Percentiles rank a stretch among this genome's conserved stretches.
phyloP scores from a whole-genome alignment of 306 rosid genomes.

The Sindora glabra region DNA sequence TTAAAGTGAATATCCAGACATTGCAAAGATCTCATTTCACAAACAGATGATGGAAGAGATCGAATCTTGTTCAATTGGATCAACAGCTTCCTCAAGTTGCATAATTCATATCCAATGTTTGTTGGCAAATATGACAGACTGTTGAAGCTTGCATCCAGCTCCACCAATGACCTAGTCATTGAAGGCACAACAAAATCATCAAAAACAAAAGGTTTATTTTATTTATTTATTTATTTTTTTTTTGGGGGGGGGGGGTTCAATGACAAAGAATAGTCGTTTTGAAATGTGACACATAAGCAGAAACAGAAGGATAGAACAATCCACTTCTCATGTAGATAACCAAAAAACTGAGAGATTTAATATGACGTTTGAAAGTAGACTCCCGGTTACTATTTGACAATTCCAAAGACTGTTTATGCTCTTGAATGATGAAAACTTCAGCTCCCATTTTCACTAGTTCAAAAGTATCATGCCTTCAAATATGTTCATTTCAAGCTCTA shows the following conservation, averaged over 20 bases:
- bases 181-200: background rate
- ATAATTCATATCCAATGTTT: conserved; percentile 71
- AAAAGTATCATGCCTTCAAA: background rate
- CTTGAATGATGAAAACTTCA: background rate
- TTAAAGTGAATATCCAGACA: conserved; percentile 88
- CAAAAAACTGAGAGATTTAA: background rate
- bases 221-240: too few relatives aligned
- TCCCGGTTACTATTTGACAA: background rate
- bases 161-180: conserved; percentile 80
- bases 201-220: too few relatives aligned
- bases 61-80: conserved; percentile 79
- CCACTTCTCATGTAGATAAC: background rate
- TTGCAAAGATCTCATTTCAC: conserved; percentile 74
- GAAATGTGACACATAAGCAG: background rate
- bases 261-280: background rate
- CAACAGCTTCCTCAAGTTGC: conserved; percentile 49
- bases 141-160: conserved; percentile 87
- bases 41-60: conserved; percentile 72
- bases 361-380: background rate
- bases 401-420: background rate
- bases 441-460: background rate
- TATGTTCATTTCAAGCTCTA: background rate
- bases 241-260: too few relatives aligned
- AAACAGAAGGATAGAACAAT: background rate
- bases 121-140: conserved; percentile 85